Percentiles rank a stretch among this genome's conserved stretches.
Conservation (phyloP, 371 early-diverging fungal genomes). For the Massospora cicadina region DNA sequence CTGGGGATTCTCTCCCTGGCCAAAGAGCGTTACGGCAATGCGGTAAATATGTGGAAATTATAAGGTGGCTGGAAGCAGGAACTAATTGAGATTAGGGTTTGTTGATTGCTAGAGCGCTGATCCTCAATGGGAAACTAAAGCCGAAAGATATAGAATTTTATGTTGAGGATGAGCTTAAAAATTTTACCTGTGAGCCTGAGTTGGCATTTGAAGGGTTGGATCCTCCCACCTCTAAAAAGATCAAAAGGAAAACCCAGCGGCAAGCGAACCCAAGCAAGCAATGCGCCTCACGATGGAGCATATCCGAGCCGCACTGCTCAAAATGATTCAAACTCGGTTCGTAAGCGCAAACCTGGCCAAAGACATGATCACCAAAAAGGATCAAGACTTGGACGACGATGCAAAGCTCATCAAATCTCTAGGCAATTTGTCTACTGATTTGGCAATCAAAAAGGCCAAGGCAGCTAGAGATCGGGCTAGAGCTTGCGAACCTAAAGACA, state of each 20-base stretch:
- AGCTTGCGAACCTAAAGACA: not conserved
- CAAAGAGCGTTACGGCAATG: not conserved
- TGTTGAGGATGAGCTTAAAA: not conserved
- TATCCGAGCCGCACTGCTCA: not conserved
- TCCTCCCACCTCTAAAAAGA: not conserved
- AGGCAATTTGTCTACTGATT: not conserved
- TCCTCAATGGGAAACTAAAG: constrained; percentile 6
- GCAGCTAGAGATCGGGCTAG: not conserved
- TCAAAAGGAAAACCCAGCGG: not conserved
- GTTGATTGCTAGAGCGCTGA: not conserved
- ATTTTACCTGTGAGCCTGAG: not conserved
- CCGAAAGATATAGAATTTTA: not conserved
- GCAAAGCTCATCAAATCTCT: not conserved
- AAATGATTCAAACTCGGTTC: not conserved
- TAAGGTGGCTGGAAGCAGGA: not conserved
- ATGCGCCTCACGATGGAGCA: not conserved
- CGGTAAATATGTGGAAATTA: not conserved
- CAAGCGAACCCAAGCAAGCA: not conserved
- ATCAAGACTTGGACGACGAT: not conserved
- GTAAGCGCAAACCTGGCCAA: not conserved
- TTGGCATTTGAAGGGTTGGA: not conserved
- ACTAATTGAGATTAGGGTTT: not conserved
- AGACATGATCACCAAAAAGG: not conserved
- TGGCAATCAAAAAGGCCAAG: not conserved
- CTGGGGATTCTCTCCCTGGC: not conserved